Conservation (phyloP, 2,329 filamentous ascomycete species). For the Sporothrix mexicana region DNA sequence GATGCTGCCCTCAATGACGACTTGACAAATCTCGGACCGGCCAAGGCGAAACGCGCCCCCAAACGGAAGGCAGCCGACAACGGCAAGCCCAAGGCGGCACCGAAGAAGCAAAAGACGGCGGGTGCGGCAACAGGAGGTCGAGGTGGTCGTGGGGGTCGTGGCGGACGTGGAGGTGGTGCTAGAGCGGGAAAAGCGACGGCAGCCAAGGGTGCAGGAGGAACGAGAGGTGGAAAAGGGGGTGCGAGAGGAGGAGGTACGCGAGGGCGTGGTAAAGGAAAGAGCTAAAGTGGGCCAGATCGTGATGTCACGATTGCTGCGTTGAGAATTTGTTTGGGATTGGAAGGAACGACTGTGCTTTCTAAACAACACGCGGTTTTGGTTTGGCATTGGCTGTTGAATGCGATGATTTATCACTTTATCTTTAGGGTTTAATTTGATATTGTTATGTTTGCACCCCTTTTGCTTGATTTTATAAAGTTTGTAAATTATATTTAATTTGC, state of each 20-base stretch:
- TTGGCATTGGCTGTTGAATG: not conserved
- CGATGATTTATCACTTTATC: not conserved
- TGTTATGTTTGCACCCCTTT: not conserved
- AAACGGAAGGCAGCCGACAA: not conserved
- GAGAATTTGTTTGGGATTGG: not conserved
- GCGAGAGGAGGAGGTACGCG: not conserved
- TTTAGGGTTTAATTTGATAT: not conserved
- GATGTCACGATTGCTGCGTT: not conserved
- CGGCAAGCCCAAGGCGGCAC: not conserved
- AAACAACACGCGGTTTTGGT: not conserved
- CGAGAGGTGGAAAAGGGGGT: not conserved
- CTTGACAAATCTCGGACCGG: not conserved
- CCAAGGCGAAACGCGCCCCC: not conserved
- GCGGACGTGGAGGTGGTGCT: not conserved
- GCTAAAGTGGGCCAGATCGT: not conserved
- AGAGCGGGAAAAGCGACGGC: not conserved
- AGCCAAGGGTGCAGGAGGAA: not conserved
- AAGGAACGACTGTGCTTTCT: not conserved
- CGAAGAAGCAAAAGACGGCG: constrained; percentile 8
- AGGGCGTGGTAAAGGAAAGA: not conserved
- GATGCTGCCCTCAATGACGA: not conserved
- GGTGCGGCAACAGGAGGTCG: not conserved
- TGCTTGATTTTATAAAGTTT: too few species aligned
- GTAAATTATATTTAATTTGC: too few species aligned
- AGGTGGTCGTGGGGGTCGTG: too few species aligned